Conservation (phyloP, 257 asterid genomes). For the Fraxinus pennsylvanica region DNA sequence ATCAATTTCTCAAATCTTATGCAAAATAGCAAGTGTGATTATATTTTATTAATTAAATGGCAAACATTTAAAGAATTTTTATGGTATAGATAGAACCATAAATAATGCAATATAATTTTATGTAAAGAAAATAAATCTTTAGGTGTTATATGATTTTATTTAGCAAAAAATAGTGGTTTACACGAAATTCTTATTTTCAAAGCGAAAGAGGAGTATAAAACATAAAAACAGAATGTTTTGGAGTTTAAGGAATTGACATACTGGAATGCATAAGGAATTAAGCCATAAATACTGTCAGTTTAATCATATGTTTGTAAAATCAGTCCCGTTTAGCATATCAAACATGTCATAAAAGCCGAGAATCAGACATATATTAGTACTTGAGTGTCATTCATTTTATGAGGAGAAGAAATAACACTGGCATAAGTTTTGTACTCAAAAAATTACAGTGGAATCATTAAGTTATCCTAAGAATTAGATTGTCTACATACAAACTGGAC, state of each 20-base stretch:
- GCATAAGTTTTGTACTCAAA: neutral
- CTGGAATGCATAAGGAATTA: neutral
- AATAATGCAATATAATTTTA: no score
- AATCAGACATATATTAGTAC: neutral
- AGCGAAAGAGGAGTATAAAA: no score
- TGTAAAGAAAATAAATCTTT: no score
- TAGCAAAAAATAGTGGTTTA: no score
- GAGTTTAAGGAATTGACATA: no score
- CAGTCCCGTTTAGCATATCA: neutral
- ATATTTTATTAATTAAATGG: no score
- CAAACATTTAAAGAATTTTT: no score
- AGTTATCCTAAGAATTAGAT: neutral
- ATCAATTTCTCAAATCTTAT: constrained; percentile 2
- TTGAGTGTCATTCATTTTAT: neutral
- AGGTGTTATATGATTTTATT: no score
- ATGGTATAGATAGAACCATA: no score
- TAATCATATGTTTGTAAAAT: neutral
- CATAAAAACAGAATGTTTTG: no score
- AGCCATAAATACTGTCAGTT: neutral
- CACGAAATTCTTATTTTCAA: no score
- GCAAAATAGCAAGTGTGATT: no score
- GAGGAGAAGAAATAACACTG: neutral
- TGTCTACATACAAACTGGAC: constrained; percentile 31
- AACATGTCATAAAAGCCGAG: neutral
- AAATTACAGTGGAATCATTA: neutral